phyloP scores from a whole-genome alignment of 176 grass and related monocot genomes.

The Cenchrus americanus region DNA sequence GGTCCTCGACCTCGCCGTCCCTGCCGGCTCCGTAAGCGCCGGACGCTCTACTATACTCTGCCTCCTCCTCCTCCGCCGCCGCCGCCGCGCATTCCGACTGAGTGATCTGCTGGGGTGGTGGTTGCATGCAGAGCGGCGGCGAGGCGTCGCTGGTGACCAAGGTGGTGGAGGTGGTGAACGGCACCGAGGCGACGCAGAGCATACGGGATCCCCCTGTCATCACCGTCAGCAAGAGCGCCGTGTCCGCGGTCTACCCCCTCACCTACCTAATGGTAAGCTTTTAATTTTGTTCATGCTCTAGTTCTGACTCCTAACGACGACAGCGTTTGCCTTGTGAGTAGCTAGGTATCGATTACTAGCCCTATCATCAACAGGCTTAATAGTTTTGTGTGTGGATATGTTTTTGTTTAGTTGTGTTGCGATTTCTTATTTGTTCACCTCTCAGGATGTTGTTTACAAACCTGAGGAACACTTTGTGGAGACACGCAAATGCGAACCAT shows the following conservation, averaged over 20 bases:
- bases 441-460: conserved; percentile 85
- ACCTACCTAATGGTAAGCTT: background rate
- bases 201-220: conserved; percentile 65
- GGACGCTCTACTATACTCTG: background rate
- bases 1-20: conserved; percentile 72
- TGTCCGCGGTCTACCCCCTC: conserved; percentile 59
- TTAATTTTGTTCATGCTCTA: no score
- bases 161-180: conserved; percentile 61
- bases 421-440: conserved; percentile 33
- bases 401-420: background rate
- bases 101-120: background rate
- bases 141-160: conserved; percentile 77
- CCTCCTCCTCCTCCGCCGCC: background rate
- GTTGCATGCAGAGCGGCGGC: conserved; percentile 59
- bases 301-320: no score
- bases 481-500: conserved; percentile 80
- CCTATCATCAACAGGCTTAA: no score
- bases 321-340: no score
- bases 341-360: no score
- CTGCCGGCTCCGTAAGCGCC: conserved; percentile 58
- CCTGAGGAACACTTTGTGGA: conserved; percentile 66
- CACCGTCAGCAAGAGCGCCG: conserved; percentile 69
- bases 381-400: no score
- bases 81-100: background rate
- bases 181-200: conserved; percentile 41